phyloP scores from a whole-genome alignment of 306 rosid genomes.

The Carpinus viminea region DNA sequence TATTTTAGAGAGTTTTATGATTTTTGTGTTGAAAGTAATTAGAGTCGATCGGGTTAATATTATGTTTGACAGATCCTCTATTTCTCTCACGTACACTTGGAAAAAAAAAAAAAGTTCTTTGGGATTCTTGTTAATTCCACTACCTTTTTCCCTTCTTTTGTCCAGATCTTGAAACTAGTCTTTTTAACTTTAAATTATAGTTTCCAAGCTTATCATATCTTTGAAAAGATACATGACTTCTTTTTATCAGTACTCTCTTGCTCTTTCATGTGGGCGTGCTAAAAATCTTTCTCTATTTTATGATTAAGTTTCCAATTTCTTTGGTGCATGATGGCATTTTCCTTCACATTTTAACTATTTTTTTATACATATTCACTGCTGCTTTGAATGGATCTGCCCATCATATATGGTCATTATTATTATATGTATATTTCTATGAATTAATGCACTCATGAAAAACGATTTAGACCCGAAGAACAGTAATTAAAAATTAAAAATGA shows the following conservation, averaged over 20 bases:
- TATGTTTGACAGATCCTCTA: background rate
- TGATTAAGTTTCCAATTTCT: background rate
- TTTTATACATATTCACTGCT: background rate
- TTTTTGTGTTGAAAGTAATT: slow-evolving; percentile 3
- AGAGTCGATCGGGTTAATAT: background rate
- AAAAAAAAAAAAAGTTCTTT: background rate
- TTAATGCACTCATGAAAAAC: too few species aligned
- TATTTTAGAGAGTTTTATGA: background rate
- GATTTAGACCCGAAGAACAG: too few species aligned
- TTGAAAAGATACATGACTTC: background rate
- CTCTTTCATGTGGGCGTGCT: background rate
- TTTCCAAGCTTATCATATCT: background rate
- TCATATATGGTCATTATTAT: background rate
- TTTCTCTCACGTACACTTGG: background rate
- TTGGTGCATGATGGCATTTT: background rate
- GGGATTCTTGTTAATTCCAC: background rate
- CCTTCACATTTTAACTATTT: background rate
- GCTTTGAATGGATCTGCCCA: background rate
- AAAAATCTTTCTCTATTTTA: background rate
- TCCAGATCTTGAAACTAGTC: background rate
- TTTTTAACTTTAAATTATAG: background rate
- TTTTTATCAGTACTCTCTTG: background rate
- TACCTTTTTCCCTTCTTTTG: background rate
- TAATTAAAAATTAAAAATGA: too few species aligned
- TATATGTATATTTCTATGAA: too few species aligned